A percentile compares a stretch with the other conserved stretches of the same genome.
Conservation (phyloP, 306 rosid genomes). For the Benincasa hispida region DNA sequence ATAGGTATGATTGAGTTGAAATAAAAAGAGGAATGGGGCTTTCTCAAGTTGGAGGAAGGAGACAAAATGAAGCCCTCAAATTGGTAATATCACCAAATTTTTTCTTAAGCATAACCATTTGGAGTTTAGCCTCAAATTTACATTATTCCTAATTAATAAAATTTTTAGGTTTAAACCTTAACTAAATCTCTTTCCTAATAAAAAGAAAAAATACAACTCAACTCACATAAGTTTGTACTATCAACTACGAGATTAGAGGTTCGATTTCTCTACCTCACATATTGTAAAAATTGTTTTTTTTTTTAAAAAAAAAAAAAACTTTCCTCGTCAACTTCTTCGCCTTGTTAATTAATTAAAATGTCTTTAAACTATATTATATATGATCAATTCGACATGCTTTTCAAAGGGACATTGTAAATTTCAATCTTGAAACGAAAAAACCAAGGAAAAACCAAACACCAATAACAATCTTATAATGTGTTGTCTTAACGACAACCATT, state of each 20-base stretch:
- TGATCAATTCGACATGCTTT: background rate
- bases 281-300: too few relatives aligned
- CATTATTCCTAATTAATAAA: background rate
- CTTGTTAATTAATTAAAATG: background rate
- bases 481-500: background rate
- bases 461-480: background rate
- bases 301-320: background rate
- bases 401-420: background rate
- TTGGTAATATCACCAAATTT: constrained; percentile 54
- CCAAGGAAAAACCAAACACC: background rate
- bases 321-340: background rate
- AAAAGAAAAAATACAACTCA: too few relatives aligned
- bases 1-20: constrained; percentile 5
- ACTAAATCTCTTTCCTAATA: background rate
- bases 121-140: background rate
- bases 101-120: background rate
- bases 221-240: too few relatives aligned
- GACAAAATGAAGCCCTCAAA: constrained; percentile 57
- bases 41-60: constrained; percentile 7
- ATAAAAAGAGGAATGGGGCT: constrained; percentile 9
- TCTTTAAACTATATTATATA: background rate
- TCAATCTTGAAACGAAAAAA: background rate
- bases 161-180: background rate
- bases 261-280: too few relatives aligned
- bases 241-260: too few relatives aligned